Evolutionary conservation across 352 stramenopile species (phyloP).

Genomic region (Phytopythium boreale): DNA sequence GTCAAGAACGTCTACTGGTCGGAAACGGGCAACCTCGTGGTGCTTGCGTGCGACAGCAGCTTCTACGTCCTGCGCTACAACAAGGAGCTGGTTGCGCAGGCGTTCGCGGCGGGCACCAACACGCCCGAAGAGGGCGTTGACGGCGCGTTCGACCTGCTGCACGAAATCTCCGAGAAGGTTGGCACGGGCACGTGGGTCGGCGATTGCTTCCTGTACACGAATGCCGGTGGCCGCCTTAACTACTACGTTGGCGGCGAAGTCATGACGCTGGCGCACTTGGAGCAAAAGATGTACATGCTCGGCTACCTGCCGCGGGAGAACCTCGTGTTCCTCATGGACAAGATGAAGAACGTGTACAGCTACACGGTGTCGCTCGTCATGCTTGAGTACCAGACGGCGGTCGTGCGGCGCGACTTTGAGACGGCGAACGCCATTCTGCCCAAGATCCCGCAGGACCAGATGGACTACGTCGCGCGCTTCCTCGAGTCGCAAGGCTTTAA

Average conservation of each 20-base stretch:
- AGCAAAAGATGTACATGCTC: constrained; percentile 96
- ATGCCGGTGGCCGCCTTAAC: constrained; percentile 92
- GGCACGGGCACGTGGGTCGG: constrained; percentile 98
- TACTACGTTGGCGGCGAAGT: constrained; percentile 99
- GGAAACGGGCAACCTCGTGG: constrained; percentile 94
- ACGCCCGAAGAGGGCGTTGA: constrained; percentile 95
- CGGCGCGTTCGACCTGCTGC: constrained; percentile 96
- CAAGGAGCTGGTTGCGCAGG: constrained; percentile 82
- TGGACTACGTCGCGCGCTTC: constrained; percentile 90
- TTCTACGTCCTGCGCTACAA: constrained; percentile 98
- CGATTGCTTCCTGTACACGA: constrained; percentile 99
- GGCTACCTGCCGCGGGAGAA: constrained; percentile 98
- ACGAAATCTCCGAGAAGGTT: constrained; percentile 96
- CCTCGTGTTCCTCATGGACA: constrained; percentile 98
- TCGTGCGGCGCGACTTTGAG: constrained; percentile 98
- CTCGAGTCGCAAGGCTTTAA: constrained; percentile 99
- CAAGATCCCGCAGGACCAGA: constrained; percentile 89
- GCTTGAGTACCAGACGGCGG: constrained; percentile 98
- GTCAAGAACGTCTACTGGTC: constrained; percentile 98
- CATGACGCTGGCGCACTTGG: constrained; percentile 97
- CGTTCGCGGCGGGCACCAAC: constrained; percentile 88
- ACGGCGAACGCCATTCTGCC: constrained; percentile 96
- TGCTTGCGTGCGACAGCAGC: constrained; percentile 93
- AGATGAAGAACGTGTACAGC: constrained; percentile 93
- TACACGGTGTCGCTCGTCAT: constrained; percentile 93